phyloP scores from a whole-genome alignment of 2,329 filamentous ascomycete species.

The Furcasterigmium furcatum region DNA sequence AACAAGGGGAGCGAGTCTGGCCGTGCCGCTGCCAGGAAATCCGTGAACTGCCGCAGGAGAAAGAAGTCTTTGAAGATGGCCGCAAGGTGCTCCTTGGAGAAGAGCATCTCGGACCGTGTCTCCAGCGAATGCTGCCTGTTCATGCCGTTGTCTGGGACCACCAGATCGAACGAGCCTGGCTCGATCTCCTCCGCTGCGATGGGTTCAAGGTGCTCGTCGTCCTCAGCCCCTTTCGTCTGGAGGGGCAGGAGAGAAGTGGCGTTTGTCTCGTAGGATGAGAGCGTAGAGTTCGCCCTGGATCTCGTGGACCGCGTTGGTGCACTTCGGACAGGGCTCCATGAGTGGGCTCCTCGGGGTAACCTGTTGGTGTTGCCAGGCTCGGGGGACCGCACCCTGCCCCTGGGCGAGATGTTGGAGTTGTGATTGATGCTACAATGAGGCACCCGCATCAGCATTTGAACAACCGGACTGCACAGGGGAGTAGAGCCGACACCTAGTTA shows the following conservation, averaged over 20 bases:
- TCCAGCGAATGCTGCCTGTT: conserved; percentile 50
- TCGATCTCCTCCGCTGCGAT: conserved; percentile 30
- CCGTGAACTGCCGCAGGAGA: conserved; percentile 62
- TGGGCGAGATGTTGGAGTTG: neutral
- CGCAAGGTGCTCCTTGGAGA: conserved; percentile 62
- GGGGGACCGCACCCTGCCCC: conserved; percentile 9
- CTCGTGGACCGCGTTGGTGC: conserved; percentile 19
- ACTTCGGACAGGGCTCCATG: conserved; percentile 21
- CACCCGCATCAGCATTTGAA: neutral
- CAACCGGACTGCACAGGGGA: too few relatives aligned
- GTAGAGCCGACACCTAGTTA: too few relatives aligned
- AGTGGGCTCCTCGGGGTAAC: conserved; percentile 10
- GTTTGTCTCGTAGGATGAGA: conserved; percentile 22
- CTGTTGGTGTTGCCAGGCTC: conserved; percentile 13
- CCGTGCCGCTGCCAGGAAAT: conserved; percentile 58
- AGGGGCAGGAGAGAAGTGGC: conserved; percentile 14
- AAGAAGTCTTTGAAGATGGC: conserved; percentile 63
- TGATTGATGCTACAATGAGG: neutral
- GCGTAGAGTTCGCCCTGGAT: conserved; percentile 21
- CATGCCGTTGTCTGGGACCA: conserved; percentile 16
- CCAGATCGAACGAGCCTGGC: conserved; percentile 31
- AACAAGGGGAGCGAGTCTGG: conserved; percentile 63
- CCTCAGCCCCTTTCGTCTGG: conserved; percentile 16
- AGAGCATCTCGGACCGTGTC: conserved; percentile 60
- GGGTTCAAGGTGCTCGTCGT: conserved; percentile 28